A percentile compares a stretch with the other conserved stretches of the same genome.
phyloP scores from a whole-genome alignment of 495 filamentous ascomycete species.

The Xylaria intraflava region DNA sequence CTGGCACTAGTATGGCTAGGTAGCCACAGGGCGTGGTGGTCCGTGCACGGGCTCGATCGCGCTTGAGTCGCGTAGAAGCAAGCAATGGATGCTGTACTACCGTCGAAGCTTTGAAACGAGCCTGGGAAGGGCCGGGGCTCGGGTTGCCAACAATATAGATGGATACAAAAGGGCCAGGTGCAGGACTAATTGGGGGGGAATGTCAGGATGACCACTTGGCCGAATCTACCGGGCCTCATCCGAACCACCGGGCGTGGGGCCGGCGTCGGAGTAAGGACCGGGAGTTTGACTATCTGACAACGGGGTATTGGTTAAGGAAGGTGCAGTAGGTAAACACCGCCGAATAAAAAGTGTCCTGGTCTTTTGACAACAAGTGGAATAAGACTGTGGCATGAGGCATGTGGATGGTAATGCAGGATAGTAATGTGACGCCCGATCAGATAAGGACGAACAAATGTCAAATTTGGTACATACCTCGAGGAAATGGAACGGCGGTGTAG shows the following conservation, averaged over 20 bases:
- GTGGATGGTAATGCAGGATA: neutral
- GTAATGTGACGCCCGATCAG: neutral
- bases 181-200: neutral
- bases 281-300: neutral
- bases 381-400: neutral
- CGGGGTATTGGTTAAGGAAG: neutral
- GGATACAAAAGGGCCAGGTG: neutral
- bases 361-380: neutral
- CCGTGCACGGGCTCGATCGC: neutral
- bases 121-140: neutral
- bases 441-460: neutral
- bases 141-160: neutral
- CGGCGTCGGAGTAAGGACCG: constrained; percentile 3
- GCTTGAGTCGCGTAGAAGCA: neutral
- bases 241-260: constrained; percentile 2
- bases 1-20: too few species aligned
- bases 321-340: neutral
- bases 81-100: neutral
- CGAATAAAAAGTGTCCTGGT: neutral
- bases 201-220: neutral
- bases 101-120: neutral
- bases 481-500: neutral
- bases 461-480: neutral
- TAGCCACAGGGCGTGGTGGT: neutral
- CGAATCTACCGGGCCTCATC: neutral